Conservation (phyloP, 2,329 filamentous ascomycete genomes). For the Ophiosphaerella korrae region DNA sequence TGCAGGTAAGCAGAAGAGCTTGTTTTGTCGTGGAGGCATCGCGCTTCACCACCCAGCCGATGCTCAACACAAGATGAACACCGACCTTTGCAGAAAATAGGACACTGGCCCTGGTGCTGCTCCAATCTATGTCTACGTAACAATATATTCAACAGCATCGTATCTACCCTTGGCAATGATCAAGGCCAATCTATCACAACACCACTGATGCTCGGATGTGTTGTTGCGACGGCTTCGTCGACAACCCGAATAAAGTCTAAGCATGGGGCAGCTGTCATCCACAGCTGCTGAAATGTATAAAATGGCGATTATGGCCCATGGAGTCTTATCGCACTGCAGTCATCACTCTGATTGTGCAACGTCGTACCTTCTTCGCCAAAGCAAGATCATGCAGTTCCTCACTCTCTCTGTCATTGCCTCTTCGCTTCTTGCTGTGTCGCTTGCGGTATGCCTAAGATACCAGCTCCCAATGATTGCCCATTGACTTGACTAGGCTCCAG, state of each 20-base stretch:
- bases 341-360: neutral
- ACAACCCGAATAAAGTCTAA: neutral
- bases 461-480: neutral
- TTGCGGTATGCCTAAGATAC: constrained; percentile 23
- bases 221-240: neutral
- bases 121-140: constrained; percentile 14
- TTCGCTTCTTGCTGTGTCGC: constrained; percentile 15
- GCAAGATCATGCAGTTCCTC: constrained; percentile 24
- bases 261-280: neutral
- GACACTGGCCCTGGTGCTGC: neutral
- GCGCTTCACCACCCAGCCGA: neutral
- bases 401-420: constrained; percentile 17
- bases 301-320: neutral
- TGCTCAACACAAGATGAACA: neutral
- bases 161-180: constrained; percentile 12
- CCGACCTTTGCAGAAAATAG: no score
- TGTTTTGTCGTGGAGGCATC: neutral
- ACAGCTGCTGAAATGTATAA: constrained; percentile 9
- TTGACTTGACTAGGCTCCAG: constrained; percentile 21
- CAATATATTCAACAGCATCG: constrained; percentile 12
- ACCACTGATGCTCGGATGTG: constrained; percentile 1
- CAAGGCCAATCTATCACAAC: constrained; percentile 6
- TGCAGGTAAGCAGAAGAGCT: constrained; percentile 7
- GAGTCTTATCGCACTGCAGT: neutral
- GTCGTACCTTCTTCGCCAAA: neutral